Evolutionary conservation across 1,139 yeast genomes (phyloP).

Genomic region (Pichia sp.): DNA sequence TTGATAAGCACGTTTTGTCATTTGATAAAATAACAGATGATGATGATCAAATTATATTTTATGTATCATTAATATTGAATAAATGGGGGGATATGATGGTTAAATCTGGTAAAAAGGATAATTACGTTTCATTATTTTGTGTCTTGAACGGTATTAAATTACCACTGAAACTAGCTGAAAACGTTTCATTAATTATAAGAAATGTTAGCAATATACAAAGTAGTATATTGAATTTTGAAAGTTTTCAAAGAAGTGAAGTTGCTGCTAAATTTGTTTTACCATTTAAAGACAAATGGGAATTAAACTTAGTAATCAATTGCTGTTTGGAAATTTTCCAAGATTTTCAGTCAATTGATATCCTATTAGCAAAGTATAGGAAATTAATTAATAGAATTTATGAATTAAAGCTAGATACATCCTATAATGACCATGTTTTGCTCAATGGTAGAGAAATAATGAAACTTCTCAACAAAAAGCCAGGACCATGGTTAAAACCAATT

Average conservation of each 20-base stretch:
- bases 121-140: conserved; percentile 26
- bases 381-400: conserved; percentile 22
- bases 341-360: conserved; percentile 1
- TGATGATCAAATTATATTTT: conserved; percentile 34
- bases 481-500: conserved; percentile 71
- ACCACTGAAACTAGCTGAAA: conserved; percentile 50
- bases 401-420: conserved; percentile 36
- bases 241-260: conserved; percentile 45
- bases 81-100: conserved; percentile 43
- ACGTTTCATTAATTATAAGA: conserved; percentile 39
- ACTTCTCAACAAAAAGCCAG: conserved; percentile 55
- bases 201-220: conserved; percentile 23
- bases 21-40: conserved; percentile 13
- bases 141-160: conserved; percentile 66
- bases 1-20: background rate
- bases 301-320: conserved; percentile 32
- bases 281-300: conserved; percentile 46
- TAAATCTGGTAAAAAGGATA: conserved; percentile 28
- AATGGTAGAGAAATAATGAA: conserved; percentile 64
- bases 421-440: conserved; percentile 45
- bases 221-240: background rate
- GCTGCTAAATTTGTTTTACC: conserved; percentile 51
- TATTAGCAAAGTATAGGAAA: conserved; percentile 10
- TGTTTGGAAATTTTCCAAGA: conserved; percentile 18
- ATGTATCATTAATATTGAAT: conserved; percentile 42